Evolutionary conservation across 2,329 filamentous ascomycete genomes (phyloP).

Genomic region (Hypoxylon sp.): DNA sequence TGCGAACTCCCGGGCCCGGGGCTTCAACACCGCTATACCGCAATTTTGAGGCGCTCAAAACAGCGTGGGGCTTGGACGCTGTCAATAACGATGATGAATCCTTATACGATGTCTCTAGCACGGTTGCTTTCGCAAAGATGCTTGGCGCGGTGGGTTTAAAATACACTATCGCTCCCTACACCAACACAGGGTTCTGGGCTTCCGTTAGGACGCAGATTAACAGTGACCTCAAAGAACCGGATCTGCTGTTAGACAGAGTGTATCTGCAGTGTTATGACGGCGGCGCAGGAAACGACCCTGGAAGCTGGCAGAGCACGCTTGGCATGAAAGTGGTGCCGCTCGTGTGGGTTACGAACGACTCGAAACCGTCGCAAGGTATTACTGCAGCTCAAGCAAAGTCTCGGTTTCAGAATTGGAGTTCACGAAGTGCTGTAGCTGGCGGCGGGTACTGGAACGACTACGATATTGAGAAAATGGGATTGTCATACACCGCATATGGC

Average conservation of each 20-base stretch:
- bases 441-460: constrained; percentile 64
- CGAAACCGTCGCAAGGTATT: constrained; percentile 59
- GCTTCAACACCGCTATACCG: constrained; percentile 55
- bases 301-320: constrained; percentile 56
- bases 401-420: constrained; percentile 56
- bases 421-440: constrained; percentile 53
- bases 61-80: constrained; percentile 61
- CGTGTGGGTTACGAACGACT: constrained; percentile 62
- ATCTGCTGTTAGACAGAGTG: constrained; percentile 57
- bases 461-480: constrained; percentile 62
- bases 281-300: constrained; percentile 59
- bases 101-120: constrained; percentile 60
- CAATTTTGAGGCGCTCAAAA: constrained; percentile 59
- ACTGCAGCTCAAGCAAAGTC: constrained; percentile 56
- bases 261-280: constrained; percentile 64
- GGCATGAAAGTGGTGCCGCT: constrained; percentile 61
- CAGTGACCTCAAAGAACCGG: constrained; percentile 42
- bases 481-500: constrained; percentile 55
- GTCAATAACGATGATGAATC: constrained; percentile 64
- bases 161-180: constrained; percentile 62
- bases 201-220: constrained; percentile 54
- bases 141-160: constrained; percentile 59
- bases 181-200: constrained; percentile 58
- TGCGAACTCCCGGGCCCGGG: constrained; percentile 55
- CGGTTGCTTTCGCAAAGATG: constrained; percentile 60